Evolutionary conservation across 2,329 filamentous ascomycete genomes (phyloP).

Genomic region (Beauveria medogensis): DNA sequence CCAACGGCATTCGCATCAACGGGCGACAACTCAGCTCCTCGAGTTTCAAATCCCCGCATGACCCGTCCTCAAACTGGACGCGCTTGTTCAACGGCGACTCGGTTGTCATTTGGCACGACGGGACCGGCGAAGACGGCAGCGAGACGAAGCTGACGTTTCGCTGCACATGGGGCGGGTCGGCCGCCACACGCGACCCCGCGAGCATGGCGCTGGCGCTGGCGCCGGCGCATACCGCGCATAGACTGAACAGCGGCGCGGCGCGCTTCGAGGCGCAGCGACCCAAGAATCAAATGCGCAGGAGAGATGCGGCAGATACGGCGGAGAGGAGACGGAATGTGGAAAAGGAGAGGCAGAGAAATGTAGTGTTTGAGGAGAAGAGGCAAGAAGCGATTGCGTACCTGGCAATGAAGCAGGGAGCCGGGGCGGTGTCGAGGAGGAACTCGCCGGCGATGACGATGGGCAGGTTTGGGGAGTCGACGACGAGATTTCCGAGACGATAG

Average conservation of each 20-base stretch:
- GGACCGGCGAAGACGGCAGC: slow-evolving; percentile 32
- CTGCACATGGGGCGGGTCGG: slow-evolving; percentile 49
- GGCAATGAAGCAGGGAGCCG: slow-evolving; percentile 18
- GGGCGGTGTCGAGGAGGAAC: slow-evolving; percentile 18
- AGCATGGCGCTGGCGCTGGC: slow-evolving; percentile 26
- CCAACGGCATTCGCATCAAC: slow-evolving; percentile 70
- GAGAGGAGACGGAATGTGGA: slow-evolving; percentile 34
- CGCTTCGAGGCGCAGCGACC: slow-evolving; percentile 29
- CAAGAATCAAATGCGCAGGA: slow-evolving; percentile 31
- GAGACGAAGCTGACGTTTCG: slow-evolving; percentile 42
- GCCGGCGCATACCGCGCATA: slow-evolving; percentile 30
- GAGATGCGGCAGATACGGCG: slow-evolving; percentile 37
- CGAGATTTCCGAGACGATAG: background rate
- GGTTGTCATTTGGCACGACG: slow-evolving; percentile 56
- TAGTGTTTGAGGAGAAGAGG: slow-evolving; percentile 40
- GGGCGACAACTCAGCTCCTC: slow-evolving; percentile 53
- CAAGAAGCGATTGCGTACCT: slow-evolving; percentile 37
- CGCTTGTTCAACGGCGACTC: slow-evolving; percentile 69
- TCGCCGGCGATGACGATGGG: slow-evolving; percentile 20
- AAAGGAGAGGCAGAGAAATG: slow-evolving; percentile 41
- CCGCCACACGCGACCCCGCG: slow-evolving; percentile 26
- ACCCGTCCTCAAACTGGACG: slow-evolving; percentile 54
- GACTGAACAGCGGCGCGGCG: slow-evolving; percentile 41
- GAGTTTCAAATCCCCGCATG: slow-evolving; percentile 43
- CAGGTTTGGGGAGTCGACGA: background rate